These are phyloP conservation scores for Elaeis oleifera DNA, from an alignment of 202 grass and related monocot genomes.

Conservation along the genomic window DNA sequence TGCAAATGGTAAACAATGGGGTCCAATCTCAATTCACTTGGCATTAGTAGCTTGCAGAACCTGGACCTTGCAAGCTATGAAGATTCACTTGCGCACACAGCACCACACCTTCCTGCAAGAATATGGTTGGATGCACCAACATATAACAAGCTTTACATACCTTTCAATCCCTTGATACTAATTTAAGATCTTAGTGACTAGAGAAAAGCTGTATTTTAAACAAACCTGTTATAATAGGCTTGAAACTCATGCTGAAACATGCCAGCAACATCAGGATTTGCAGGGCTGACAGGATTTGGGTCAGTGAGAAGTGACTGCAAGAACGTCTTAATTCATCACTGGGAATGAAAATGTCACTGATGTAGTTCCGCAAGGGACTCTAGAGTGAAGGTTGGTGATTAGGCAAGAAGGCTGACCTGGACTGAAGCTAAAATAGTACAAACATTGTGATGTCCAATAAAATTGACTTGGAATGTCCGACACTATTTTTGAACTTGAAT, in stretches of 20 bases:
- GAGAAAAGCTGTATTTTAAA: neutral
- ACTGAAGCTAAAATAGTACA: conserved; percentile 29
- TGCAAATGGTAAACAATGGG: too few species aligned
- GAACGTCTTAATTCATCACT: neutral
- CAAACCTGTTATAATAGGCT: conserved; percentile 34
- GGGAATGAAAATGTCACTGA: neutral
- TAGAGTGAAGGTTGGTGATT: neutral
- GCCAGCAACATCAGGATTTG: conserved; percentile 23
- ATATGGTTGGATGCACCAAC: neutral
- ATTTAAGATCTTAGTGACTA: neutral
- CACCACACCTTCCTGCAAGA: conserved; percentile 20
- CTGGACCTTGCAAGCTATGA: neutral
- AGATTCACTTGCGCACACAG: conserved; percentile 20
- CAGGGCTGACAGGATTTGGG: conserved; percentile 18
- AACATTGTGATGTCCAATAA: conserved; percentile 22
- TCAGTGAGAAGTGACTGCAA: conserved; percentile 23
- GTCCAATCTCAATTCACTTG: too few species aligned
- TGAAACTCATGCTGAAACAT: conserved; percentile 24
- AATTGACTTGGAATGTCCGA: too few species aligned
- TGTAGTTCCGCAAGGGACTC: neutral
- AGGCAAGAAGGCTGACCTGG: conserved; percentile 10
- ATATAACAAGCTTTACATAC: neutral
- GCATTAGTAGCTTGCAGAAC: neutral
- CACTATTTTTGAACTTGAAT: too few species aligned
- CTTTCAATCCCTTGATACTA: neutral